Base-by-base conservation (phyloP, 73 alveolate genomes). In the Tetrahymena malaccensis region DNA sequence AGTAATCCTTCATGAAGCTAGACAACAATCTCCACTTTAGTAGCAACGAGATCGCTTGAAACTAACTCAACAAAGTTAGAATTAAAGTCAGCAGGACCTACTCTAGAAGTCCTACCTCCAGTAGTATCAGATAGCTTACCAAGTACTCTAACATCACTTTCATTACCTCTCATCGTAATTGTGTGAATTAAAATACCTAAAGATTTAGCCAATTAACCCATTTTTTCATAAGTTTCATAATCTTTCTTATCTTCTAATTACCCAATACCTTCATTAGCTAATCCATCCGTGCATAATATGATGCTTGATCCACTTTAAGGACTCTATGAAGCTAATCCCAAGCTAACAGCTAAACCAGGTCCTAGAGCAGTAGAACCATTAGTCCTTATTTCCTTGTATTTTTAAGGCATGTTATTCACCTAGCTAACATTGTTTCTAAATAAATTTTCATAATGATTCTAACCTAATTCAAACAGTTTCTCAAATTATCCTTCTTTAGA, bases 361-460 rank as follows among this genome's bases (percentile, higher is more conserved):
- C 99, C 99, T 44, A 98, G 94, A 40, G 99, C 99, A 43, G 99
- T 99, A 4, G 99, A 98, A 5, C 99, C 99, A 43, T 97, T 96
- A 93, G 98, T 98, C 93, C 98, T 96, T 34, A 98, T 96, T 34
- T 95, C 31, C 85, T 94, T 89, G 58, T 97, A 85, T 85, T 94
- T 96, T 34, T 96, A 12, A 22, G 89, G 40, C 89, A 70, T 70
- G 11, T 70, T 70, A 70, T 31, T 31, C 1, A 70, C 89, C 89
- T 70, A 25, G 10, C 37, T 70, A 31, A 70, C 89, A 25, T 70
- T 70, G 37, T n/a, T 70, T n/a, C 19, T 70, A 33, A 70, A 70
- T n/a, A 70, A 70, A 27, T 15, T 70, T n/a, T 70, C 89, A 70
- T 70, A 70, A 22, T 70, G 35, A 31, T 70, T 70, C 22, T 98